These are phyloP conservation scores for Podospora comata DNA, from an alignment of 495 filamentous ascomycete genomes.

Conservation along the genomic window DNA sequence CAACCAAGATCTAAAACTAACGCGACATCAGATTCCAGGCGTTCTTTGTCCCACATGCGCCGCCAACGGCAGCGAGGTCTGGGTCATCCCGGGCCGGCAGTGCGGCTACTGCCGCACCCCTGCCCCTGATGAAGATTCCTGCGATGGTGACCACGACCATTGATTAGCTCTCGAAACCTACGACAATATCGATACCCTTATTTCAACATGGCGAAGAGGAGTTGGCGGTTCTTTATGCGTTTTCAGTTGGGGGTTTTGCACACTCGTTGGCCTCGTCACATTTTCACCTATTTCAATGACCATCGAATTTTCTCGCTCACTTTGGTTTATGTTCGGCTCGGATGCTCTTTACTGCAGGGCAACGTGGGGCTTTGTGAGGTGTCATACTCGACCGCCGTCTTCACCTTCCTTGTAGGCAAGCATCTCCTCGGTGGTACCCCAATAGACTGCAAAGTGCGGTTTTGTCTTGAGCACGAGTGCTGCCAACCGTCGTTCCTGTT, in stretches of 20 bases:
- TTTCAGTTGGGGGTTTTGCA: background rate
- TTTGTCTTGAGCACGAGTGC: background rate
- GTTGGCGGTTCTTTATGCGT: background rate
- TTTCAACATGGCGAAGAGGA: background rate
- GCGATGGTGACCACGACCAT: constrained; percentile 1
- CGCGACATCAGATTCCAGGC: constrained; percentile 23
- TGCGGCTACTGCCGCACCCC: constrained; percentile 47
- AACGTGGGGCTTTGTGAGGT: background rate
- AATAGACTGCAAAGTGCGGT: background rate
- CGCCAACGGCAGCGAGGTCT: constrained; percentile 47
- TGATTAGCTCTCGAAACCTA: background rate
- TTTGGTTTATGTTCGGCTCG: background rate
- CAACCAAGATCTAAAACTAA: background rate
- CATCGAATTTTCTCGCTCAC: background rate
- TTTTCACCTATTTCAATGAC: background rate
- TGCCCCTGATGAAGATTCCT: constrained; percentile 9
- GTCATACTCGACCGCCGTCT: background rate
- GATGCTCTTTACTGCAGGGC: background rate
- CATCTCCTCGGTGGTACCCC: background rate
- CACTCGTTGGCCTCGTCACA: background rate
- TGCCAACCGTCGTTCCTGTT: background rate
- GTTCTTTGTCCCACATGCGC: constrained; percentile 33
- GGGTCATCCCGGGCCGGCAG: constrained; percentile 48
- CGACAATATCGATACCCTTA: background rate
- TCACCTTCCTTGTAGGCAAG: background rate